Evolutionary conservation across 768 basidiomycete species (phyloP).

Genomic region (Cantharellus cinnabarinus): DNA sequence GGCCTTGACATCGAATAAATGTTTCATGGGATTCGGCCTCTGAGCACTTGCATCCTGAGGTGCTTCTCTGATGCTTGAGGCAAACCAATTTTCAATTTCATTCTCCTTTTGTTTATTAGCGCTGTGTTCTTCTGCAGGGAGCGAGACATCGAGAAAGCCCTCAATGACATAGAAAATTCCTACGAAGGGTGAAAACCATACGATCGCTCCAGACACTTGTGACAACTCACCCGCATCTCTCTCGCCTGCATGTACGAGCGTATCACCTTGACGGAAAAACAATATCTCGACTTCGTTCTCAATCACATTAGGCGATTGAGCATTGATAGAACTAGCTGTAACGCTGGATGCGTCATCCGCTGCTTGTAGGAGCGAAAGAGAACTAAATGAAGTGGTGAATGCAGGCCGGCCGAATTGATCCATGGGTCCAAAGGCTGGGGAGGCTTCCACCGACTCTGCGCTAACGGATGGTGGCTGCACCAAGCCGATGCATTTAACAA

Average conservation of each 20-base stretch:
- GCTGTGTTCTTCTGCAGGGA: constrained; percentile 29
- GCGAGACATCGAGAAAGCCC: constrained; percentile 80
- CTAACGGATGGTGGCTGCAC: constrained; percentile 44
- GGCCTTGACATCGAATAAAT: constrained; percentile 86
- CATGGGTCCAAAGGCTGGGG: constrained; percentile 46
- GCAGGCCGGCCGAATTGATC: constrained; percentile 3
- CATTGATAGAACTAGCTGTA: constrained; percentile 33
- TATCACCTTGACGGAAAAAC: constrained; percentile 73
- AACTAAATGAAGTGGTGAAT: constrained; percentile 15
- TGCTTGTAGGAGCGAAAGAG: constrained; percentile 14
- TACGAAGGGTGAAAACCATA: constrained; percentile 9
- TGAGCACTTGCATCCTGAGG: background rate
- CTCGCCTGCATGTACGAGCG: constrained; percentile 77
- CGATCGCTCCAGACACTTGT: background rate
- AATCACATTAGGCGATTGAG: constrained; percentile 34
- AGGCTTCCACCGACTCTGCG: background rate
- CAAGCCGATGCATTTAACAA: constrained; percentile 91
- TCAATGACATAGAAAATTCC: constrained; percentile 90
- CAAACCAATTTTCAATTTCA: background rate
- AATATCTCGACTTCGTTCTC: constrained; percentile 95
- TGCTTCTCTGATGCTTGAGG: background rate
- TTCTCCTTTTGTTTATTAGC: background rate
- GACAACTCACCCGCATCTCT: constrained; percentile 45
- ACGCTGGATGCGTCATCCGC: constrained; percentile 29
- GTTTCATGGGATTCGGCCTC: constrained; percentile 26